phyloP scores from a whole-genome alignment of 441 rosid genomes.

The Jatropha multifida region DNA sequence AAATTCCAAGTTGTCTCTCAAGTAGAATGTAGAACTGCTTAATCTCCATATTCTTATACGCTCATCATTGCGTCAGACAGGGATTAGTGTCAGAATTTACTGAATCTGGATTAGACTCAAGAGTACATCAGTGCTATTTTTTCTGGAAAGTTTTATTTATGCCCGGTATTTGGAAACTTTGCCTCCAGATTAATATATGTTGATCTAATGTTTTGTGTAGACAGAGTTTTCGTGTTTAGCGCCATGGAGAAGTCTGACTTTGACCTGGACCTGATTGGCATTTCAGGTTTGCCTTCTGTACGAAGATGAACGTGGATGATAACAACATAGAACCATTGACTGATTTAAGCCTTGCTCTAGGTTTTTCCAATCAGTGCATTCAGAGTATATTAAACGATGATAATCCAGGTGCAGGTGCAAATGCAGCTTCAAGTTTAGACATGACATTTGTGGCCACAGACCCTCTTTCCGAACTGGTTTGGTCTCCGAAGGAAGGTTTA shows the following conservation, averaged over 20 bases:
- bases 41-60: not conserved
- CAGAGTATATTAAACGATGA: conserved; percentile 33
- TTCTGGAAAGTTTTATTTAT: not conserved
- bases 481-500: conserved; percentile 88
- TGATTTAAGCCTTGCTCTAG: conserved; percentile 41
- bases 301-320: conserved; percentile 56
- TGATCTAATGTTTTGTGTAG: conserved; percentile 21
- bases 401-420: conserved; percentile 68
- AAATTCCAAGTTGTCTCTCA: not conserved
- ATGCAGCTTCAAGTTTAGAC: conserved; percentile 64
- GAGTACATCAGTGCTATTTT: not conserved
- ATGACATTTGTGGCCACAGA: conserved; percentile 50
- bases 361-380: conserved; percentile 35
- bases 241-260: conserved; percentile 35
- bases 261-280: conserved; percentile 30
- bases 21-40: not conserved
- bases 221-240: conserved; percentile 18
- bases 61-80: not conserved
- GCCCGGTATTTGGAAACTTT: not conserved
- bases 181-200: not conserved
- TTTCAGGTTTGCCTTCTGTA: conserved; percentile 37
- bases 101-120: not conserved
- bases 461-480: conserved; percentile 79
- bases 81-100: not conserved
- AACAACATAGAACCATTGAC: conserved; percentile 40